A percentile compares a stretch with the other conserved stretches of the same genome.
Conservation (phyloP, 805 yeast genomes). For the Metschnikowia borealis region DNA sequence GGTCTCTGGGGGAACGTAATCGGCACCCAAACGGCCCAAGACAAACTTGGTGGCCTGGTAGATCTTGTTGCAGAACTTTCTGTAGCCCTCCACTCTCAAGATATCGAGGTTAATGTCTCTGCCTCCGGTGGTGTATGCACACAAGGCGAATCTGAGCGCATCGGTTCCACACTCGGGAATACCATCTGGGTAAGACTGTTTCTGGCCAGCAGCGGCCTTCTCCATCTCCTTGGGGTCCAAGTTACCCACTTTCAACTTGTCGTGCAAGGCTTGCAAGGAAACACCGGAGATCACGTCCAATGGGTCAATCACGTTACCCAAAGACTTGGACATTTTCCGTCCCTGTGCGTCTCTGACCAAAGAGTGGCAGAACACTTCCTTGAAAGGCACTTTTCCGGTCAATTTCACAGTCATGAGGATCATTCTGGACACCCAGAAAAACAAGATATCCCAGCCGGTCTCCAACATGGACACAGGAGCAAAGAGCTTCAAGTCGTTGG, state of each 20-base stretch:
- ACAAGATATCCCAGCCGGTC: constrained; percentile 98
- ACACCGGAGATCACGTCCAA: constrained; percentile 91
- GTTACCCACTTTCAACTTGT: constrained; percentile 74
- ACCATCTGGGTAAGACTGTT: constrained; percentile 88
- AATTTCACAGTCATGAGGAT: constrained; percentile 84
- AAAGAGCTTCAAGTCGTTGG: constrained; percentile 70
- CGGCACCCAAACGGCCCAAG: constrained; percentile 85
- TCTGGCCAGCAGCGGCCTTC: constrained; percentile 86
- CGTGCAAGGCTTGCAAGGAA: constrained; percentile 71
- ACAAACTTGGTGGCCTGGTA: constrained; percentile 98
- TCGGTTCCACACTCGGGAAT: constrained; percentile 99
- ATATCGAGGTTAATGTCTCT: constrained; percentile 96
- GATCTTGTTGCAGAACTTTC: constrained; percentile 99
- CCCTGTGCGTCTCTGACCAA: constrained; percentile 99
- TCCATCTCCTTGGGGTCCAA: constrained; percentile 84
- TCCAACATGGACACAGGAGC: constrained; percentile 92
- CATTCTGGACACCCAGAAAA: constrained; percentile 99
- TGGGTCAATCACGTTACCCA: constrained; percentile 97
- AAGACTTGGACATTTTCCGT: constrained; percentile 96
- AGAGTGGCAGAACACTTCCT: constrained; percentile 96
- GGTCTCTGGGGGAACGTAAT: constrained; percentile 73
- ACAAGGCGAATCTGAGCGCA: constrained; percentile 94
- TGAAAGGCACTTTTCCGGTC: constrained; percentile 89
- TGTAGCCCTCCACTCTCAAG: constrained; percentile 95
- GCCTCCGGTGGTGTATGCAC: constrained; percentile 98